A percentile compares a stretch with the other conserved stretches of the same genome.
These are phyloP conservation scores for Yueomyces sinensis DNA, from an alignment of 805 yeast species.

Conservation along the genomic window DNA sequence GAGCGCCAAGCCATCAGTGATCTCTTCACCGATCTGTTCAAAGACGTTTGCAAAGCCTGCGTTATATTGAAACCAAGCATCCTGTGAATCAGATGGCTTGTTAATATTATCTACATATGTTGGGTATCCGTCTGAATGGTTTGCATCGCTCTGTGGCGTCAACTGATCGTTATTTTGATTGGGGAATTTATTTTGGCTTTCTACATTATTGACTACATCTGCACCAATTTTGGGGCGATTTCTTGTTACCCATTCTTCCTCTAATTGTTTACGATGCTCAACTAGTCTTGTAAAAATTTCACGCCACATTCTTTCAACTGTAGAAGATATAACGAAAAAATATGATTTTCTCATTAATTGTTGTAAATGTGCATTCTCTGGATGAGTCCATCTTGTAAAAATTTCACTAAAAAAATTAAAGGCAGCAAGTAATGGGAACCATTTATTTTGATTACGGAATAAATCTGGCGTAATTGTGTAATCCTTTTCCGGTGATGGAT, in stretches of 20 bases:
- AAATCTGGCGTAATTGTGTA: not conserved
- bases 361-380: constrained; percentile 1
- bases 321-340: constrained; percentile 1
- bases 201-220: not conserved
- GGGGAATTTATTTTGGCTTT: too few species aligned
- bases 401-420: constrained; percentile 5
- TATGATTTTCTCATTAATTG: constrained; percentile 2
- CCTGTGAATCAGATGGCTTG: not conserved
- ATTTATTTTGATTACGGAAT: not conserved
- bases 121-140: not conserved
- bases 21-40: not conserved
- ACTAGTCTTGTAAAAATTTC: constrained; percentile 5
- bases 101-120: not conserved
- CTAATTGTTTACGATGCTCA: constrained; percentile 5
- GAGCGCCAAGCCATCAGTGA: not conserved
- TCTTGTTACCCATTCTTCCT: constrained; percentile 1
- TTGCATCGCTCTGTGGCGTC: too few species aligned
- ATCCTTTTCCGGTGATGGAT: not conserved
- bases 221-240: not conserved
- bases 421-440: not conserved
- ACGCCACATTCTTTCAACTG: constrained; percentile 4
- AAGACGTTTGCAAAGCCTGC: not conserved
- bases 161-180: too few species aligned
- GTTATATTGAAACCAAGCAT: not conserved
- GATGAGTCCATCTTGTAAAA: constrained; percentile 1